Conservation (phyloP, 2,329 filamentous ascomycete species). For the Apiospora marii region DNA sequence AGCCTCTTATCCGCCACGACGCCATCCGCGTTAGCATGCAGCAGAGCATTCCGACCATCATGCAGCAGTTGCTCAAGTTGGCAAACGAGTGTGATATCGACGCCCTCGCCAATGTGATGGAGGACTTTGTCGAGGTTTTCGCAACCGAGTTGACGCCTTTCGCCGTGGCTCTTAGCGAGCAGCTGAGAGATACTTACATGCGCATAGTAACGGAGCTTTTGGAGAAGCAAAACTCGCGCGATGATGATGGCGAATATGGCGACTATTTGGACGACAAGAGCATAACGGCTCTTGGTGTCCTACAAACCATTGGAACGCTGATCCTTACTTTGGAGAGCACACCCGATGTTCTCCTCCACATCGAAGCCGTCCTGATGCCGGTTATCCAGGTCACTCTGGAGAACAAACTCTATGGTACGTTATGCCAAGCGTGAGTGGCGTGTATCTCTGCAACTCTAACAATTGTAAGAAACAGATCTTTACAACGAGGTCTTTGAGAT, state of each 20-base stretch:
- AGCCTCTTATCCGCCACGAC: constrained; percentile 95
- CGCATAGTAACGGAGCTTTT: constrained; percentile 91
- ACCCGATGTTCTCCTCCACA: constrained; percentile 90
- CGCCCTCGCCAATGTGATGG: constrained; percentile 97
- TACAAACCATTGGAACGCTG: constrained; percentile 96
- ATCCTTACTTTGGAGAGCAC: constrained; percentile 98
- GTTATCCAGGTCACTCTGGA: constrained; percentile 95
- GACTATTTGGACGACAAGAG: constrained; percentile 98
- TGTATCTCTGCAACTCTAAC: constrained; percentile 7
- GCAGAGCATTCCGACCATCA: constrained; percentile 96
- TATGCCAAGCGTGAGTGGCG: not conserved
- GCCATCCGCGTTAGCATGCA: constrained; percentile 96
- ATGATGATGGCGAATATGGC: constrained; percentile 80
- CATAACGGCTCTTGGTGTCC: constrained; percentile 92
- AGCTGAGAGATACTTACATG: constrained; percentile 94
- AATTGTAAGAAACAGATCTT: constrained; percentile 65
- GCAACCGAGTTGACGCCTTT: constrained; percentile 97
- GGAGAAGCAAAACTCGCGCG: constrained; percentile 82
- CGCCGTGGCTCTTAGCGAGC: constrained; percentile 93
- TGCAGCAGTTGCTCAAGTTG: constrained; percentile 97
- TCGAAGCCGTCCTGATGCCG: constrained; percentile 96
- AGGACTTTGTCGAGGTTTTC: constrained; percentile 99
- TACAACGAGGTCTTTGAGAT: constrained; percentile 99
- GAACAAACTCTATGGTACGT: constrained; percentile 90
- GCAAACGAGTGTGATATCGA: constrained; percentile 99